Percentiles rank a stretch among this genome's conserved stretches.
Evolutionary conservation across 2,329 filamentous ascomycete genomes (phyloP).

Genomic region (Aspergillus chevalieri): DNA sequence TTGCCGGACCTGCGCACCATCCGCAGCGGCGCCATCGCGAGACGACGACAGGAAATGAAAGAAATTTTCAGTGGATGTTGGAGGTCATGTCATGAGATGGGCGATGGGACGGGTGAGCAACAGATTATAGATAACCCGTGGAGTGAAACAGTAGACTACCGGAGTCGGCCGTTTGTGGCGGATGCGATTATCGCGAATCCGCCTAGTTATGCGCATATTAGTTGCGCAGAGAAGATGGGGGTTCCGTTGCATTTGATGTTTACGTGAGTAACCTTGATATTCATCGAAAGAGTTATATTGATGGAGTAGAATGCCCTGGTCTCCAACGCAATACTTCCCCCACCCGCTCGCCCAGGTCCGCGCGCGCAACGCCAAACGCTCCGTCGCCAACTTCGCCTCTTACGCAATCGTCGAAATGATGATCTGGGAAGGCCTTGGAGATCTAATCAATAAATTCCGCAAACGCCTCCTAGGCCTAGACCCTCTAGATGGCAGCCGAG

Average conservation of each 20-base stretch:
- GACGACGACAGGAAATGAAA: constrained; percentile 66
- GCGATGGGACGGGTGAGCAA: constrained; percentile 55
- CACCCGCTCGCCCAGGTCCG: constrained; percentile 81
- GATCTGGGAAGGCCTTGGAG: constrained; percentile 87
- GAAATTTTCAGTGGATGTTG: constrained; percentile 80
- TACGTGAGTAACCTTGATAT: constrained; percentile 51
- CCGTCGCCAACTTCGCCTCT: constrained; percentile 74
- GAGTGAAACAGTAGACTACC: constrained; percentile 33
- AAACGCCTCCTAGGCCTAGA: constrained; percentile 69
- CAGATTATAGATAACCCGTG: constrained; percentile 46
- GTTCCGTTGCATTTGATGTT: constrained; percentile 83
- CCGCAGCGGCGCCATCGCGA: constrained; percentile 69
- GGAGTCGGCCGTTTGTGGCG: constrained; percentile 65
- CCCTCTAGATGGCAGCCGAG: constrained; percentile 72
- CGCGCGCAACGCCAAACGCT: constrained; percentile 66
- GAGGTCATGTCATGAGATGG: constrained; percentile 76
- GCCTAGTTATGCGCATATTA: constrained; percentile 69
- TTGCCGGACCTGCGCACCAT: constrained; percentile 77
- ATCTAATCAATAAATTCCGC: constrained; percentile 84
- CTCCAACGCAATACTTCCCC: constrained; percentile 75
- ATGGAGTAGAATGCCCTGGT: constrained; percentile 70
- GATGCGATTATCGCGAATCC: constrained; percentile 86
- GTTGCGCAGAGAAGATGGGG: constrained; percentile 72
- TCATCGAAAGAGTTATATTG: constrained; percentile 3
- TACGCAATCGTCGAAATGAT: constrained; percentile 85